These are phyloP conservation scores for Penicillium desertorum DNA, from an alignment of 495 filamentous ascomycete species.

Conservation along the genomic window DNA sequence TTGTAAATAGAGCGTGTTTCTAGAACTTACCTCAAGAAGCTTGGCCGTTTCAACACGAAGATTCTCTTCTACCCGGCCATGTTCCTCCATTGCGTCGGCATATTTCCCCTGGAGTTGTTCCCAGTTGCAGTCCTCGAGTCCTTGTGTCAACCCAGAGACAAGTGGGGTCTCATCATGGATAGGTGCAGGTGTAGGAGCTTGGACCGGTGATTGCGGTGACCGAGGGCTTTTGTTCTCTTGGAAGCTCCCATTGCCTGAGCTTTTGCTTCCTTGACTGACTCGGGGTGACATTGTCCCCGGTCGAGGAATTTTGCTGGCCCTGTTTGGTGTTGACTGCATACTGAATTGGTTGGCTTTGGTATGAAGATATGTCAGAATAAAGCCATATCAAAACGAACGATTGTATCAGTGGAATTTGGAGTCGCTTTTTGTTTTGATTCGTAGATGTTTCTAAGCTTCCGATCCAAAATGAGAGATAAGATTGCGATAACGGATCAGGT, in stretches of 20 bases:
- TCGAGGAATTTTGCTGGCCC: conserved; percentile 8
- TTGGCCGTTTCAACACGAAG: conserved; percentile 62
- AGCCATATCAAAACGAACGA: background rate
- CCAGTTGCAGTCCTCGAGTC: conserved; percentile 59
- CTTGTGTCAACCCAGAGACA: conserved; percentile 21
- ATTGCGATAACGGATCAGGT: conserved; percentile 17
- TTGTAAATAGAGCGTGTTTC: background rate
- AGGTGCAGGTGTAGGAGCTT: conserved; percentile 1
- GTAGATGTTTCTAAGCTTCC: background rate
- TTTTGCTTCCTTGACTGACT: conserved; percentile 6
- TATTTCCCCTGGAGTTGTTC: conserved; percentile 65
- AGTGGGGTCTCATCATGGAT: conserved; percentile 16
- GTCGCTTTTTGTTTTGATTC: background rate
- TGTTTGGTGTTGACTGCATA: conserved; percentile 11
- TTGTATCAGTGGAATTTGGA: background rate
- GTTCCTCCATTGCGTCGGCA: conserved; percentile 56
- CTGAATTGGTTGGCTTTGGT: background rate
- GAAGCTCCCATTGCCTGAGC: conserved; percentile 5
- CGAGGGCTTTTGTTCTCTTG: conserved; percentile 13
- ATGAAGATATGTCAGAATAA: background rate
- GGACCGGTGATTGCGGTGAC: conserved; percentile 12
- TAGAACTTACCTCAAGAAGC: conserved; percentile 54
- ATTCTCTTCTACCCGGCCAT: conserved; percentile 58
- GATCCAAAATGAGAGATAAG: conserved; percentile 3
- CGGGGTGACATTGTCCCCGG: conserved; percentile 7